Evolutionary conservation across 129 eudicot species (phyloP), one percentile per base, ranked within the genome.

Genomic region (Solidago caesia): DNA sequence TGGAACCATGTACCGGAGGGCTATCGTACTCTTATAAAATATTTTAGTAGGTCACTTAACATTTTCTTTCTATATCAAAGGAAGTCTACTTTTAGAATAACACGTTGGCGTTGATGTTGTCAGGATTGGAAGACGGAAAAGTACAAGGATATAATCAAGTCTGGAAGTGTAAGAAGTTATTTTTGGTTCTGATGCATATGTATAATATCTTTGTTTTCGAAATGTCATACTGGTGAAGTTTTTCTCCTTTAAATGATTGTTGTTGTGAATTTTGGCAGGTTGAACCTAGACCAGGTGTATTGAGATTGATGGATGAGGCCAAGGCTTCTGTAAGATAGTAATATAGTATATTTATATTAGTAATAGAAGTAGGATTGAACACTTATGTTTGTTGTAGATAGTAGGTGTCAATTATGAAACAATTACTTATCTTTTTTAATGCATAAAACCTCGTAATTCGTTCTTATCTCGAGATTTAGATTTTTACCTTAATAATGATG

Each of bases 91-190:
- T 33, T 1, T 3, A 33, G 3, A 33, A 33, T 2, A 33, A 33
- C 3, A 33, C 39, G 2, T 33, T 33, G 39, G 39, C 39, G 3
- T 61, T 59, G 1, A 5, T 80, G 60, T 61, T 53, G 44, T 3
- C 80, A 94, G 99, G 99, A 91, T 77, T 95, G 97, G 99, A 95
- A 95, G 84, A 95, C 97, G 4, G 96, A 95, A 75, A 89, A 90
- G 79, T 95, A 95, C 79, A 92, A 95, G 82, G 92, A 95, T 52
- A 95, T 95, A 75, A 87, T 91, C 87, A 95, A 85, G 81, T 95
- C 99, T 53, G 99, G 99, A 81, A 87, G 87, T 79, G 99, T 95
- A 91, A 91, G 99, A 70, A 56, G 74, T 26, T 46, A 39, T 42
- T 14, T 6, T 57, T 46, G 43, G 43, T 76, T 12, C 15, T 16